These are phyloP conservation scores for Pulchroboletus neoregius DNA, from an alignment of 1,284 basidiomycete species.

Conservation along the genomic window DNA sequence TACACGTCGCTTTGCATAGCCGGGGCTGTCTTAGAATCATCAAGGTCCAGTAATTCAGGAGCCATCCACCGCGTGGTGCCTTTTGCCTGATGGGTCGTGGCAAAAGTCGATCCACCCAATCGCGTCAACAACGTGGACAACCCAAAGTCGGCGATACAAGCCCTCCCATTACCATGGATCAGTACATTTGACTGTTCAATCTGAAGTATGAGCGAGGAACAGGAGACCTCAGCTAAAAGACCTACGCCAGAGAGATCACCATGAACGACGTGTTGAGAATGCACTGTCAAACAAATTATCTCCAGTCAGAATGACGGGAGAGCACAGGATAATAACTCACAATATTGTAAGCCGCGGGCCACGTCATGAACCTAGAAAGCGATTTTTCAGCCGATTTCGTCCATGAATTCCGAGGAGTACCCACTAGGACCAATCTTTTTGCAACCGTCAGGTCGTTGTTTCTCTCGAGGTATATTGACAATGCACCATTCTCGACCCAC, in stretches of 20 bases:
- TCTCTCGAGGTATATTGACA: not conserved
- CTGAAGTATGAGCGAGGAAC: not conserved
- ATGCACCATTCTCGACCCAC: not conserved
- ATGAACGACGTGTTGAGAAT: not conserved
- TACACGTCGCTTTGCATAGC: not conserved
- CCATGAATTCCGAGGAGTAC: not conserved
- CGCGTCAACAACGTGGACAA: not conserved
- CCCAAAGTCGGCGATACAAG: not conserved
- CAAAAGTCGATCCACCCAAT: not conserved
- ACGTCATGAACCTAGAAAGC: not conserved
- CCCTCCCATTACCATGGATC: not conserved
- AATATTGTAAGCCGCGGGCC: not conserved
- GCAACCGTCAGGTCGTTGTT: not conserved
- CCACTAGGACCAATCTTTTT: not conserved
- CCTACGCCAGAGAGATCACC: conserved; percentile 2
- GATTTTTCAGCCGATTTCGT: not conserved
- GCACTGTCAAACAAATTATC: not conserved
- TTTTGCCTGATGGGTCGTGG: not conserved
- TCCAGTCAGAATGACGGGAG: not conserved
- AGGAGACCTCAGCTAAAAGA: not conserved
- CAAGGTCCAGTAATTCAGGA: not conserved
- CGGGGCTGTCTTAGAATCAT: not conserved
- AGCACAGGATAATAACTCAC: not conserved
- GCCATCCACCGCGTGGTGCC: not conserved
- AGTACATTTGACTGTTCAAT: conserved; percentile 1